Conservation (phyloP, 2,329 filamentous ascomycete species). For the Colletotrichum cereale region DNA sequence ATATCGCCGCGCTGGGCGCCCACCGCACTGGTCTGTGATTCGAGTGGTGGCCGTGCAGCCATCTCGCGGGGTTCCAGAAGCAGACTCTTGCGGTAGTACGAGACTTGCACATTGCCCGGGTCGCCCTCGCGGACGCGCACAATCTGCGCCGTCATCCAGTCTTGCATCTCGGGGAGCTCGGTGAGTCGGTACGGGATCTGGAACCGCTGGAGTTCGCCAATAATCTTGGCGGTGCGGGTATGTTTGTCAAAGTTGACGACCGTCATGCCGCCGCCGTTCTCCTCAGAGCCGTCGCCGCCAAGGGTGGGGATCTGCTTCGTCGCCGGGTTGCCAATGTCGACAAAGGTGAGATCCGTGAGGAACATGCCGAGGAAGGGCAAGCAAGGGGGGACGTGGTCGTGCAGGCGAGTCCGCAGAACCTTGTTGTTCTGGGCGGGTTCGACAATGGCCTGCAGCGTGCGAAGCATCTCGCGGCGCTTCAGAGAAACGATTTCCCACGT, state of each 20-base stretch:
- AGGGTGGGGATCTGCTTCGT: slow-evolving; percentile 78
- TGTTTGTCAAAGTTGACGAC: slow-evolving; percentile 99
- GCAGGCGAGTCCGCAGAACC: slow-evolving; percentile 83
- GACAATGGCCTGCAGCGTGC: slow-evolving; percentile 84
- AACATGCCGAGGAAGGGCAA: slow-evolving; percentile 97
- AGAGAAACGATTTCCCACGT: slow-evolving; percentile 92
- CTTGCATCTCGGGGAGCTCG: slow-evolving; percentile 88
- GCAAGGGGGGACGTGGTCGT: slow-evolving; percentile 90
- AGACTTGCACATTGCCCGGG: slow-evolving; percentile 69
- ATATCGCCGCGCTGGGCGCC: slow-evolving; percentile 54
- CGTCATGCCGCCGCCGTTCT: slow-evolving; percentile 75
- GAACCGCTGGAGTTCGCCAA: slow-evolving; percentile 94
- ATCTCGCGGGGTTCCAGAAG: slow-evolving; percentile 82
- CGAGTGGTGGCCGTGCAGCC: slow-evolving; percentile 48
- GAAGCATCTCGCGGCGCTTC: slow-evolving; percentile 85
- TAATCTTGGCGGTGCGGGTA: slow-evolving; percentile 92
- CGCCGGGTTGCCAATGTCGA: slow-evolving; percentile 92
- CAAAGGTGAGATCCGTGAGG: slow-evolving; percentile 94
- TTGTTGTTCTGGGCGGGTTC: slow-evolving; percentile 94
- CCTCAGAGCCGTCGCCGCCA: slow-evolving; percentile 60
- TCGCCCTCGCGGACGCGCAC: slow-evolving; percentile 76
- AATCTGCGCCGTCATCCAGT: slow-evolving; percentile 90
- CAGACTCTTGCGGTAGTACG: slow-evolving; percentile 84
- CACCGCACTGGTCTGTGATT: slow-evolving; percentile 41
- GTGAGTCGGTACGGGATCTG: slow-evolving; percentile 91